Base-by-base conservation (phyloP, 306 rosid species). In the Nissolia schottii region DNA sequence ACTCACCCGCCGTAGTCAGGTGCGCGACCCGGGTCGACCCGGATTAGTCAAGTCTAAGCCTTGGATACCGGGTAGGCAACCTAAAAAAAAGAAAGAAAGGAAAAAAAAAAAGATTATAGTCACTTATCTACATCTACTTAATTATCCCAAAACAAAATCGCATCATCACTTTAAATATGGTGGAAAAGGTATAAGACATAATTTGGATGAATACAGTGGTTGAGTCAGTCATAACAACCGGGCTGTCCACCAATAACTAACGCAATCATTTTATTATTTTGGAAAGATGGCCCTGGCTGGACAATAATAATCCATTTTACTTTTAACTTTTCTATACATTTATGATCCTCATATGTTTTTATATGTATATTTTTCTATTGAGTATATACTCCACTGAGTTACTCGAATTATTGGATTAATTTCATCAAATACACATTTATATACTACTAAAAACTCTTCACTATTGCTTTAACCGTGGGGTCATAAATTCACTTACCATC, bases 401-500 rank as follows among this genome's bases (percentile, higher is more conserved):
- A 31, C n/a, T 20, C 12, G 20, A 73, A 43, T 64, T 29, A 56
- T 57, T 18, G 57, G 59, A 49, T 67, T 51, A 31, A 62, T 8
- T n/a, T 45, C 43, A 43, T 60, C 16, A 59, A 61, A 73, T 74
- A 67, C 65, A 13, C 14, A 46, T 68, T n/a, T 16, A 31, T 61
- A 35, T 24, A 49, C 5, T 34, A 48, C 58, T n/a, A n/a, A n/a
- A n/a, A 64, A 73, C 74, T 50, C 25, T 69, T 22, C 2, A 18
- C 57, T 12, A 18, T 8, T 68, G 73, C 73, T 68, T 75, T 75
- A 77, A 64, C 51, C 70, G 69, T 71, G 75, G 70, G 80, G 70
- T 63, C 74, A 64, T 10, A 56, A 64, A 75, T 75, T 80, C 73
- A 80, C 80, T 80, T 34, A 40, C 64, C 28, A 37, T 72, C 53